phyloP scores from a whole-genome alignment of 2,329 filamentous ascomycete species.

The Endoconidiophora laricicola region DNA sequence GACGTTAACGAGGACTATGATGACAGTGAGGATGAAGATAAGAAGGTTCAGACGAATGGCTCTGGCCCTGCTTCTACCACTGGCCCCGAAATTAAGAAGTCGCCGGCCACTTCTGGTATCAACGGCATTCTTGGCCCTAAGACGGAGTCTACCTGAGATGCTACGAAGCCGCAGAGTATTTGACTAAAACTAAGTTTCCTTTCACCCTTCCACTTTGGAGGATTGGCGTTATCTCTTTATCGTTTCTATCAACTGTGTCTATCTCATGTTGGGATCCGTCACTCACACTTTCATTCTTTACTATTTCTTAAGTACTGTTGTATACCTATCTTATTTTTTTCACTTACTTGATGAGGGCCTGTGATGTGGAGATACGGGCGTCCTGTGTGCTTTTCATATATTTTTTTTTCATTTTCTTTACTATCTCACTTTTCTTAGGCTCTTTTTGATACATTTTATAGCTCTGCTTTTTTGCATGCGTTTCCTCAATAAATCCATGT shows the following conservation, averaged over 20 bases:
- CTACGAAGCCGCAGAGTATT: conserved; percentile 4
- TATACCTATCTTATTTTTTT: conserved; percentile 8
- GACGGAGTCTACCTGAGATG: conserved; percentile 23
- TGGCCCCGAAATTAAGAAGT: conserved; percentile 32
- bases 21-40: conserved; percentile 78
- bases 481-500: conserved; percentile 14
- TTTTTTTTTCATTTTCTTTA: conserved; percentile 10
- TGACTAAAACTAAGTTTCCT: not conserved
- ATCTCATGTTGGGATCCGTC: not conserved
- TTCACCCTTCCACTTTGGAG: not conserved
- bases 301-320: conserved; percentile 8
- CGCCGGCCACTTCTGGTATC: conserved; percentile 30
- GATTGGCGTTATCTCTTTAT: not conserved
- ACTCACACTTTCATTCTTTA: conserved; percentile 5
- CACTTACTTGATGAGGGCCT: conserved; percentile 8
- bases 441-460: conserved; percentile 14
- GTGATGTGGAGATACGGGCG: conserved; percentile 2
- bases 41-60: conserved; percentile 29
- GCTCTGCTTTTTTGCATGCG: conserved; percentile 19
- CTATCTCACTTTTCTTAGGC: conserved; percentile 13
- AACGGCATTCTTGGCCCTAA: conserved; percentile 34
- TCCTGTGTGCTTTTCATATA: not conserved
- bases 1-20: conserved; percentile 97
- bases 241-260: not conserved
- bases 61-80: conserved; percentile 30